phyloP scores from a whole-genome alignment of 2,329 filamentous ascomycete genomes.

The Hirsutella minnesotensis region DNA sequence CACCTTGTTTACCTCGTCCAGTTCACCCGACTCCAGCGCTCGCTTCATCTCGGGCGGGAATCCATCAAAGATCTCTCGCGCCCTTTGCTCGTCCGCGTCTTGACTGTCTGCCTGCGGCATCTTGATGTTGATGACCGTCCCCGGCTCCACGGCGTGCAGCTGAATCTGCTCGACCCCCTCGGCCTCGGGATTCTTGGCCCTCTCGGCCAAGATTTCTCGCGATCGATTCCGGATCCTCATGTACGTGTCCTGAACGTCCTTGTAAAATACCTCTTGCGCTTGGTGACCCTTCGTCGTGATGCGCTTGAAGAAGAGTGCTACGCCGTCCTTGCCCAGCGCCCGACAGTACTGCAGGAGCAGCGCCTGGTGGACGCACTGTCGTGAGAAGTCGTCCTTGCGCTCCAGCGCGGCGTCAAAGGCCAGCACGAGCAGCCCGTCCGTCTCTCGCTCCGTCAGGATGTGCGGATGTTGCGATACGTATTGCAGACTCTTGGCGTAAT shows the following conservation, averaged over 20 bases:
- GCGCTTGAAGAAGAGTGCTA: constrained; percentile 89
- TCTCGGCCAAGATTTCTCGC: constrained; percentile 52
- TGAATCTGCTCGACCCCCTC: constrained; percentile 85
- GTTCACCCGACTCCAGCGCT: constrained; percentile 75
- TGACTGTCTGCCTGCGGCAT: constrained; percentile 60
- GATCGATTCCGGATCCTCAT: constrained; percentile 67
- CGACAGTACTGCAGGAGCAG: constrained; percentile 91
- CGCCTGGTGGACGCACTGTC: constrained; percentile 86
- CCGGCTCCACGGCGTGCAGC: constrained; percentile 87
- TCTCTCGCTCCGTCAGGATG: constrained; percentile 74
- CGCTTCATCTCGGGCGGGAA: constrained; percentile 73
- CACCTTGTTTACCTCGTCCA: constrained; percentile 51
- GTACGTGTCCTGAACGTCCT: constrained; percentile 87
- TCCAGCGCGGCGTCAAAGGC: constrained; percentile 83
- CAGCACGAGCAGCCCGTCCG: constrained; percentile 79
- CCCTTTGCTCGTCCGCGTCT: constrained; percentile 50
- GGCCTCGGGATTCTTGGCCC: constrained; percentile 38
- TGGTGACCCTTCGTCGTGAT: constrained; percentile 84
- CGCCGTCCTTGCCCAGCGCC: constrained; percentile 76
- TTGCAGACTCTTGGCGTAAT: constrained; percentile 61
- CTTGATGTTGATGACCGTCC: constrained; percentile 79
- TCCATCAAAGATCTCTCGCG: constrained; percentile 66
- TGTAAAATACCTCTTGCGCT: constrained; percentile 79
- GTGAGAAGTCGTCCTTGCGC: constrained; percentile 61
- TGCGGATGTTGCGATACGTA: constrained; percentile 72